These are phyloP conservation scores for Auriculariales sp. DNA, from an alignment of 768 basidiomycete species.

Conservation along the genomic window DNA sequence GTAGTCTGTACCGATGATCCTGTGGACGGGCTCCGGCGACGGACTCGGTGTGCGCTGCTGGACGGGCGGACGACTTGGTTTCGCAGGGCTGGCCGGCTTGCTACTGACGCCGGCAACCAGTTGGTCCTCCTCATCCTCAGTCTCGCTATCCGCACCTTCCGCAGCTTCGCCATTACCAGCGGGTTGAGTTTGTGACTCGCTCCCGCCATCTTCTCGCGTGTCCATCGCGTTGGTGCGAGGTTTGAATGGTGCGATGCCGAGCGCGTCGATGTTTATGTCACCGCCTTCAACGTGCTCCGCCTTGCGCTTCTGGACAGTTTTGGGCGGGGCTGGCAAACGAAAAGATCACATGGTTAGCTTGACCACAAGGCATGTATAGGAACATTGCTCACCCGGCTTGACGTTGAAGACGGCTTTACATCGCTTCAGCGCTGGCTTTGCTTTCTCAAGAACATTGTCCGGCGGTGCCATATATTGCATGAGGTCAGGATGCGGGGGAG, in stretches of 20 bases:
- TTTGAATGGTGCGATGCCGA: conserved; percentile 7
- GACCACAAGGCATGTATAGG: not conserved
- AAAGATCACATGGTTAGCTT: not conserved
- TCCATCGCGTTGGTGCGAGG: not conserved
- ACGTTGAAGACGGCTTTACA: conserved; percentile 60
- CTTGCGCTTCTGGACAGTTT: conserved; percentile 26
- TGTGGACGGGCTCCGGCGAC: conserved; percentile 32
- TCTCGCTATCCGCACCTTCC: not conserved
- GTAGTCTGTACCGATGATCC: conserved; percentile 59
- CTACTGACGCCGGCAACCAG: conserved; percentile 2
- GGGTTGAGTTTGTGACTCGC: conserved; percentile 1
- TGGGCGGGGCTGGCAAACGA: conserved; percentile 32
- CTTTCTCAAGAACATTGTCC: conserved; percentile 43
- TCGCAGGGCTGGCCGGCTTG: conserved; percentile 7
- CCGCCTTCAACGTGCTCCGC: conserved; percentile 51
- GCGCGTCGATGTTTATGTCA: conserved; percentile 21
- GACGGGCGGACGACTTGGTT: conserved; percentile 6
- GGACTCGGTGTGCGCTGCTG: too few relatives aligned
- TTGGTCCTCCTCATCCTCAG: conserved; percentile 6
- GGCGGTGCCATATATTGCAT: conserved; percentile 78
- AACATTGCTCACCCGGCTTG: conserved; percentile 42
- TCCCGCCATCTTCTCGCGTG: not conserved
- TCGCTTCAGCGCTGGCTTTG: conserved; percentile 38
- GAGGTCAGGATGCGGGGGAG: conserved; percentile 76
- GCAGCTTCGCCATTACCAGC: too few relatives aligned